Evolutionary conservation across 805 yeast species (phyloP), one percentile per base, ranked within the genome.

Genomic region (Teunomyces funiuensis): DNA sequence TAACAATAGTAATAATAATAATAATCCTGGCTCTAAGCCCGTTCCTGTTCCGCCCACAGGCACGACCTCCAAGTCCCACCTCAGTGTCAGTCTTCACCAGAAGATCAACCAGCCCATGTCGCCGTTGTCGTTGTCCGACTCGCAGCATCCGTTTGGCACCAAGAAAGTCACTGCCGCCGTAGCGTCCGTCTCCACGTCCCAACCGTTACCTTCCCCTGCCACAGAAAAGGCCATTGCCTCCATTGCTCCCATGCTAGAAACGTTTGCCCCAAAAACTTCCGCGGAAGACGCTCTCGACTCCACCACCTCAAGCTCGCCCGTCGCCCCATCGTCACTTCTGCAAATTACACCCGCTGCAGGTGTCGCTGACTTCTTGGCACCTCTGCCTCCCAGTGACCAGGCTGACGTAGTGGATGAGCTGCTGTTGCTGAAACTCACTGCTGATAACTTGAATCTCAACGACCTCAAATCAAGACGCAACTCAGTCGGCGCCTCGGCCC

Each of bases 181-280:
- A n/a, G n/a, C 23, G 15, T 6, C 14, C 23, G 10, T 23, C 29
- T 28, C 20, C 11, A 26, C 25, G 14, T 28, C 33, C 15, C 49
- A 41, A 15, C 54, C 50, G 26, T 33, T 47, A n/a, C 47, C 58
- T 3, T 49, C 63, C 1, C 66, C 66, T 9, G 63, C 62, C 20
- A 68, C 74, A 2, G 65, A 69, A 42, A 79, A 71, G 47, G 91
- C 91, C 9, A 82, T 85, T 71, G 90, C 87, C 8, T 76, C 88
- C 0, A 79, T 85, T 33, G 91, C 91, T 0, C 93, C 95, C 2
- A 83, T 85, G 56, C 61, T 86, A 29, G 89, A 83, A 55, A 72
- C 79, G 1, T 86, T 83, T 59, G 75, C 79, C 4, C 93, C 93
- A 4, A 85, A 83, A 54, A 76, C 89, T 0, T 76, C 83, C 0